phyloP scores from a whole-genome alignment of 768 basidiomycete genomes.

The Collybia nuda region DNA sequence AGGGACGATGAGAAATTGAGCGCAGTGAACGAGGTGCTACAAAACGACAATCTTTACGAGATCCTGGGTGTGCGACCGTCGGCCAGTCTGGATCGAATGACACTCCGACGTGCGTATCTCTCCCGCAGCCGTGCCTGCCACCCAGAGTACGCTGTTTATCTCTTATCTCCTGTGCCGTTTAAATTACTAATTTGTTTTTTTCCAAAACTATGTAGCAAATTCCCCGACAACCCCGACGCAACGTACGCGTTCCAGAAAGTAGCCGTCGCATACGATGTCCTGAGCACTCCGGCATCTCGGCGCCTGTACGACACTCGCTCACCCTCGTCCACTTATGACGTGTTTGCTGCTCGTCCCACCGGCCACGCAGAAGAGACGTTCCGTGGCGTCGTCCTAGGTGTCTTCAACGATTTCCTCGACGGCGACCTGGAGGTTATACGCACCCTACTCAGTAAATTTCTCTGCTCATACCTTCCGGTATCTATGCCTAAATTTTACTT shows the following conservation, averaged over 20 bases:
- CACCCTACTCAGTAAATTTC: conserved; percentile 64
- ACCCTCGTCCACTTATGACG: conserved; percentile 45
- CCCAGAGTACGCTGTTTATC: conserved; percentile 68
- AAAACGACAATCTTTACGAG: conserved; percentile 66
- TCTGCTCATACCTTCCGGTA: background rate
- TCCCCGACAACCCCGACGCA: conserved; percentile 71
- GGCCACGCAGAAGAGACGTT: conserved; percentile 79
- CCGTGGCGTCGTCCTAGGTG: conserved; percentile 66
- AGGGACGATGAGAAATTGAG: conserved; percentile 7
- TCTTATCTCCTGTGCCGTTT: background rate
- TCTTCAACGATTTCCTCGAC: conserved; percentile 81
- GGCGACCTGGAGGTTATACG: conserved; percentile 87
- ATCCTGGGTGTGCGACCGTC: conserved; percentile 66
- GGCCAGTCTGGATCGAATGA: conserved; percentile 52
- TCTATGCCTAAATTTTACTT: background rate
- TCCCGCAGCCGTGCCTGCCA: conserved; percentile 75
- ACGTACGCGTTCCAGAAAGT: conserved; percentile 88
- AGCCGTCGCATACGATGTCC: conserved; percentile 78
- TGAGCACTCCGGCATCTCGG: conserved; percentile 70
- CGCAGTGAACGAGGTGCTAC: conserved; percentile 54
- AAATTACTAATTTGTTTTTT: conserved; percentile 8
- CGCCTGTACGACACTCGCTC: conserved; percentile 67
- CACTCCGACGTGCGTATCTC: conserved; percentile 76
- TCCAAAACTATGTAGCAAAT: conserved; percentile 61
- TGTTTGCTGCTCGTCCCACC: conserved; percentile 51